Conservation (phyloP, 139 green algal genomes). For the Chlorella vulgaris region DNA sequence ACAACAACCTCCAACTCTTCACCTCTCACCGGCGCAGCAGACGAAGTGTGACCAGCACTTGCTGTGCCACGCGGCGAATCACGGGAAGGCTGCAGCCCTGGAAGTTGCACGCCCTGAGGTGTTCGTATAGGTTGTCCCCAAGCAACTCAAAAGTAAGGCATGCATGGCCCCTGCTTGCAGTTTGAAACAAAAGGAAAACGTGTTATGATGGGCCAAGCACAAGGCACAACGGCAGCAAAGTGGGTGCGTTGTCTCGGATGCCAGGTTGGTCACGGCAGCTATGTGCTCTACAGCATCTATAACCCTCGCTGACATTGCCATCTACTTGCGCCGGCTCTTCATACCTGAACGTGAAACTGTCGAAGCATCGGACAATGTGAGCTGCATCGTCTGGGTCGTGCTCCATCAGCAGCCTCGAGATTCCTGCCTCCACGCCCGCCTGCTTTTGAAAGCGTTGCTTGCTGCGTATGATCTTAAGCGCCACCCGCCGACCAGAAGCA, state of each 20-base stretch:
- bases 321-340: not conserved
- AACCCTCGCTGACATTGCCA: not conserved
- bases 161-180: conserved; percentile 73
- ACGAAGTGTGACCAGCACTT: conserved; percentile 86
- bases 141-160: conserved; percentile 98
- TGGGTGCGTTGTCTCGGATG: not conserved
- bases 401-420: conserved; percentile 79
- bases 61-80: conserved; percentile 71
- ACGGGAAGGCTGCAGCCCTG: conserved; percentile 43
- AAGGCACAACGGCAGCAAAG: not conserved
- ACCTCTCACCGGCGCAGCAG: conserved; percentile 74
- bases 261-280: not conserved
- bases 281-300: not conserved
- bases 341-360: not conserved
- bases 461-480: conserved; percentile 98
- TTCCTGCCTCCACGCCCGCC: conserved; percentile 81
- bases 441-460: conserved; percentile 90
- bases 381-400: conserved; percentile 26
- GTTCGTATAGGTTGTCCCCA: conserved; percentile 93
- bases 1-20: no score
- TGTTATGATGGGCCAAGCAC: not conserved
- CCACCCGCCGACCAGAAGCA: conserved; percentile 40
- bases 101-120: conserved; percentile 86
- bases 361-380: conserved; percentile 72
- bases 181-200: not conserved